Conservation (phyloP, 2,329 filamentous ascomycete genomes). For the Exophiala oligosperma region DNA sequence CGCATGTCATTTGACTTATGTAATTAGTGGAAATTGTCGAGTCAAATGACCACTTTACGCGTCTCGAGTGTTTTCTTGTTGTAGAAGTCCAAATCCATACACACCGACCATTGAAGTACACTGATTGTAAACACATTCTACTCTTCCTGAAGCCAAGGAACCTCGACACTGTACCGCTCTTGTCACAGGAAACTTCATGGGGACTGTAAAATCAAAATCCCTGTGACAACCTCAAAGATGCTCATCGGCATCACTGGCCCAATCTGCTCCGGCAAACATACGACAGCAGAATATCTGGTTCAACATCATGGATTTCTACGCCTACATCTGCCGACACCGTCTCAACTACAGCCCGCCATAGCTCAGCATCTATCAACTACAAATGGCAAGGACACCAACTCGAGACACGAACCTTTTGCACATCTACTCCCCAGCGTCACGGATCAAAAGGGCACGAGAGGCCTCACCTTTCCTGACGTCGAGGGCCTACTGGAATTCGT, state of each 20-base stretch:
- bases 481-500: slow-evolving; percentile 78
- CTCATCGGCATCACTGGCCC: slow-evolving; percentile 56
- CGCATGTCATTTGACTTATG: slow-evolving; percentile 11
- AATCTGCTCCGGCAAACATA: slow-evolving; percentile 89
- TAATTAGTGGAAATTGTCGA: not conserved
- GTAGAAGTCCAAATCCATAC: not conserved
- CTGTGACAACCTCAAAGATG: slow-evolving; percentile 44
- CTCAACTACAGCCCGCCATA: slow-evolving; percentile 35
- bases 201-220: too few relatives aligned
- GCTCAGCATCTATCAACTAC: not conserved
- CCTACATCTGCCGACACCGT: slow-evolving; percentile 58
- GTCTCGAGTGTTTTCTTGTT: not conserved
- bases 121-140: not conserved
- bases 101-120: not conserved
- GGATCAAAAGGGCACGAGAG: slow-evolving; percentile 28
- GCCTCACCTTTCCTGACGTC: slow-evolving; percentile 44
- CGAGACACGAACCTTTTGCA: not conserved
- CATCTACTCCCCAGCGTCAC: slow-evolving; percentile 28
- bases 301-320: slow-evolving; percentile 79
- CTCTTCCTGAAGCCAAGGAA: not conserved
- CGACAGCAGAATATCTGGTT: slow-evolving; percentile 83
- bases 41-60: slow-evolving; percentile 26
- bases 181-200: too few relatives aligned
- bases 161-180: too few relatives aligned
- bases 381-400: not conserved